These are phyloP conservation scores for Leccinum idahoense DNA, from an alignment of 1,284 basidiomycete species.

Conservation along the genomic window DNA sequence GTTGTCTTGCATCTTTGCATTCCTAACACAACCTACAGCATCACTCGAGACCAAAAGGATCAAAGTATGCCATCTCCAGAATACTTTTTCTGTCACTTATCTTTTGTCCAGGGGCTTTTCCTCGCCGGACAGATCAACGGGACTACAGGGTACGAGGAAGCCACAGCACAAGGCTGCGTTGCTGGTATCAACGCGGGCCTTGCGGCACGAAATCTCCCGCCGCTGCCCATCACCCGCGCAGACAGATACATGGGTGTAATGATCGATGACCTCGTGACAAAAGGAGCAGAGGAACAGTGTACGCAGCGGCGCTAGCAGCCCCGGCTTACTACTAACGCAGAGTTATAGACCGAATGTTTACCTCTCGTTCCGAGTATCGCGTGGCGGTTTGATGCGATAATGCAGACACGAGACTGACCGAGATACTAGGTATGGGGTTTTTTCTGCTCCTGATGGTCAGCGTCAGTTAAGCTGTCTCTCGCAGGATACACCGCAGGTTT, in stretches of 20 bases:
- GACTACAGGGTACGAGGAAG: constrained; percentile 92
- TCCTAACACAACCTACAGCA: constrained; percentile 36
- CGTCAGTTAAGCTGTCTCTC: constrained; percentile 4
- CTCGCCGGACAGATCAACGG: constrained; percentile 88
- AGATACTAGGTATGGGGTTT: constrained; percentile 46
- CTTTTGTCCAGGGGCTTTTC: constrained; percentile 59
- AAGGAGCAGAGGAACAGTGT: constrained; percentile 89
- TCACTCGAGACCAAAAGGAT: constrained; percentile 85
- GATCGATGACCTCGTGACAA: constrained; percentile 85
- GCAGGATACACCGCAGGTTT: constrained; percentile 51
- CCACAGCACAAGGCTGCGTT: constrained; percentile 79
- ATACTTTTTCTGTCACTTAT: not conserved
- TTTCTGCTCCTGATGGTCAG: not conserved
- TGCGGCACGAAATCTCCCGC: constrained; percentile 47
- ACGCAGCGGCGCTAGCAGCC: constrained; percentile 13
- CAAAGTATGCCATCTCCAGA: constrained; percentile 34
- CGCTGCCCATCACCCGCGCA: constrained; percentile 70
- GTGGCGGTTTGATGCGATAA: constrained; percentile 86
- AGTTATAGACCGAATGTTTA: constrained; percentile 83
- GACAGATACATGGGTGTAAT: constrained; percentile 85
- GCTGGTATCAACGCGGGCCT: constrained; percentile 87
- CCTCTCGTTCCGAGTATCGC: constrained; percentile 84
- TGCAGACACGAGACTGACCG: constrained; percentile 77
- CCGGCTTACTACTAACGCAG: not conserved
- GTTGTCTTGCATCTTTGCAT: not conserved